These are phyloP conservation scores for Trichosanthes cucumerina DNA, from an alignment of 306 rosid genomes.

Conservation along the genomic window DNA sequence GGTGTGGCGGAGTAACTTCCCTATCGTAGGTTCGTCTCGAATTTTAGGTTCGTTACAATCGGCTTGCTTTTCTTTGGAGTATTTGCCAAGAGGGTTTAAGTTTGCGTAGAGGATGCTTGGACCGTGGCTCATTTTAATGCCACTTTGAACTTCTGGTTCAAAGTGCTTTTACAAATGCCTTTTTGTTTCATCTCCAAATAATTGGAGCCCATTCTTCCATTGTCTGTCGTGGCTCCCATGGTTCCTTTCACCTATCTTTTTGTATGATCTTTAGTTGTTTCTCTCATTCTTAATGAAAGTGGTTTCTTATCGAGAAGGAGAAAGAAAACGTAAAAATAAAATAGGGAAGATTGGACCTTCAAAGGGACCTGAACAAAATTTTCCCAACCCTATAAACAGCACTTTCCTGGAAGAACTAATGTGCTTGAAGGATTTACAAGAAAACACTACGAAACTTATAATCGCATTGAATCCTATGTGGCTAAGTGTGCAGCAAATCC, in stretches of 20 bases:
- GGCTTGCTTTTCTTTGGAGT: no score
- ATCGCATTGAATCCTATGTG: neutral
- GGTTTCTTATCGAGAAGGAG: neutral
- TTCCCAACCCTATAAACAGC: neutral
- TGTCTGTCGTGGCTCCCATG: neutral
- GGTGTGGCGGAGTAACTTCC: no score
- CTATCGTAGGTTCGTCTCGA: no score
- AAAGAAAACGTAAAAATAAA: neutral
- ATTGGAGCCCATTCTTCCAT: neutral
- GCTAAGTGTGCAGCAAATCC: neutral
- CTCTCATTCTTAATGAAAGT: neutral
- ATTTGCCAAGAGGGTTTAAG: no score
- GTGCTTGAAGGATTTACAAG: neutral
- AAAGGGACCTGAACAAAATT: neutral
- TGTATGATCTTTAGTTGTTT: neutral
- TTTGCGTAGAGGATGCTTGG: neutral
- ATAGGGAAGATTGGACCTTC: neutral
- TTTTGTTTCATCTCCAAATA: neutral
- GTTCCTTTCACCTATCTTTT: neutral
- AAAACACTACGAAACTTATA: neutral
- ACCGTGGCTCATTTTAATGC: neutral
- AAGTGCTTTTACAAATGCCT: neutral
- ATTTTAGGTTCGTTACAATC: no score
- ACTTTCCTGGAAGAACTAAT: neutral
- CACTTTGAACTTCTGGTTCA: neutral